Conservation (phyloP, 2,329 filamentous ascomycete species). For the Scleromitrula shiraiana region DNA sequence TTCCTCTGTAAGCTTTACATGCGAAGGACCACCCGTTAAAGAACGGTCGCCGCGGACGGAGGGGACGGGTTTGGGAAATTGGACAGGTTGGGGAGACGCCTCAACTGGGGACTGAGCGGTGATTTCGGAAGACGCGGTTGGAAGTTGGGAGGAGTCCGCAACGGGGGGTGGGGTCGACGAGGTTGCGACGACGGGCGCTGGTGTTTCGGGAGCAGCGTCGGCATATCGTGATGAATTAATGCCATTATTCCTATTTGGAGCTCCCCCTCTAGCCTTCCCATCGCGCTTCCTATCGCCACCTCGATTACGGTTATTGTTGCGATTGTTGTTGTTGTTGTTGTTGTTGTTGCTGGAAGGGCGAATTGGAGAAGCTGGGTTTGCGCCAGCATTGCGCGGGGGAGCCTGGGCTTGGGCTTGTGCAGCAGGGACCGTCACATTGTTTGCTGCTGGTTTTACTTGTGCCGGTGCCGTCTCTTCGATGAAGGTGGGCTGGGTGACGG, state of each 20-base stretch:
- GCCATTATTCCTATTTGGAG: conserved; percentile 15
- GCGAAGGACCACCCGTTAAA: conserved; percentile 42
- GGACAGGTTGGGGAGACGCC: conserved; percentile 9
- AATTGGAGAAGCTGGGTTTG: neutral
- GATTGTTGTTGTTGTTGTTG: neutral
- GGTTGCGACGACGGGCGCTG: neutral
- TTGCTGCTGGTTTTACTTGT: too few species aligned
- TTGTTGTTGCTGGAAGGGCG: neutral
- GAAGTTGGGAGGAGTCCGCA: neutral
- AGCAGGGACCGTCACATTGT: too few species aligned
- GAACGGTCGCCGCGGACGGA: conserved; percentile 48
- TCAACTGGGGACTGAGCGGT: neutral
- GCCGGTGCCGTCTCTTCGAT: conserved; percentile 14
- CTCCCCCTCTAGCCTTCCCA: conserved; percentile 9
- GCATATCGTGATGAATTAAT: conserved; percentile 21
- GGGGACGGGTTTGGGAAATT: conserved; percentile 19
- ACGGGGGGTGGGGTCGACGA: neutral
- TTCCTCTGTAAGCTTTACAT: conserved; percentile 56
- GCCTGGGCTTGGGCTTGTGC: conserved; percentile 1
- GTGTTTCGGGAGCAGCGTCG: conserved; percentile 11
- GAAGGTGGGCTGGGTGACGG: conserved; percentile 16
- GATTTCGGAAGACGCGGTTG: neutral
- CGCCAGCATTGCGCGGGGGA: neutral
- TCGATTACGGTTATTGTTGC: conserved; percentile 9
- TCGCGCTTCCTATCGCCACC: conserved; percentile 10